Evolutionary conservation across 768 basidiomycete species (phyloP), one percentile per base, ranked within the genome.

Genomic region (Cyclocybe aegerita): DNA sequence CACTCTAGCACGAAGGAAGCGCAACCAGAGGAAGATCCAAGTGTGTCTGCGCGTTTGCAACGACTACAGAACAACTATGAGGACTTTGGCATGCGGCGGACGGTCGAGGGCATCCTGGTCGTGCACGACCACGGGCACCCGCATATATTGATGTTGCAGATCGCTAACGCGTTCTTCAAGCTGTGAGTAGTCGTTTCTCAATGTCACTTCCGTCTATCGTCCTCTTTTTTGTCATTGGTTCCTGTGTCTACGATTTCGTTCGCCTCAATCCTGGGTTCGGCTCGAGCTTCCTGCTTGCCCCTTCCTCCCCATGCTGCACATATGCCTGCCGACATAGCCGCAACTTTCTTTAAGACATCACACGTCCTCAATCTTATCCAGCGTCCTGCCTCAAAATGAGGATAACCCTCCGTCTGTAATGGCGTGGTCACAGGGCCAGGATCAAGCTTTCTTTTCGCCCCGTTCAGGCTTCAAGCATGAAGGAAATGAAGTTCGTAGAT

Each of bases 121-220:
- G 93, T 94, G 4, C 92, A 97, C 69, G 94, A 98, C 65, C 95
- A 98, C 59, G 96, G 95, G 0, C 93, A 96, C 63, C 95, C 96
- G 1, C 96, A 99, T 62, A 93, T 98, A 54, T 83, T 99, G 57
- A 94, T 98, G 87, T 81, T 98, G 4, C 97, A 98, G 65, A 97
- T 99, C 64, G 97, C 95, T 15, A 98, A 97, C 67, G 93, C 94
- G 11, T 99, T 98, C 70, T 98, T 98, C 80, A 98, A 98, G 69
- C 83, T 99, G 93, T 93, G 60, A 61, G 88, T 75, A 42, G 32
- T 6, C 40, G 37, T 33, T 51, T 45, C 35, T 39, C 23, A 15
- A 46, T 4, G 9, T 48, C 11, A 14, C 9, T 51, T 16, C 36
- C 43, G 10, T 47, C 43, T 50, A 10, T 16, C 31, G 38, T 16